Evolutionary conservation across 352 stramenopile genomes (phyloP), one percentile per base, ranked within the genome.

Genomic region (Nothophytophthora sp.): DNA sequence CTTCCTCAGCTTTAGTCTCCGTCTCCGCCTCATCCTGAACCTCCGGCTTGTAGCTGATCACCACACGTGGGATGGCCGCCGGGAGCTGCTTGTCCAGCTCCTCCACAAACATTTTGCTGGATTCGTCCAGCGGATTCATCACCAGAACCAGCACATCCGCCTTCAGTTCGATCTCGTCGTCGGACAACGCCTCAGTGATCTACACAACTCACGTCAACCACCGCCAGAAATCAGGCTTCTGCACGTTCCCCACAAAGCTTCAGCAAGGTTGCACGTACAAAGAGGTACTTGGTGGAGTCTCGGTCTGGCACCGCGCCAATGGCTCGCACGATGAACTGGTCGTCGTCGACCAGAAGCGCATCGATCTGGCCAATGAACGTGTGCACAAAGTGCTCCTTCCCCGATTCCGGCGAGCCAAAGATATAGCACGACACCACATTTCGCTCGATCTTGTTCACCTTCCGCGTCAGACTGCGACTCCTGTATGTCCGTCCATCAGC

Each of bases 351-450:
- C 28, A 16, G 23, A 42, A 34, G 13, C 23, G 15, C 22, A 8
- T 71, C 62, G 35, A 81, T 76, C 16, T 55, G 52, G 18, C 71
- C 75, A 34, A 81, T 67, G 30, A 92, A 82, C 12, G 70, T 61
- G 49, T 61, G 63, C 16, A 85, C 56, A 47, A 89, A 80, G 8
- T 70, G 47, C 13, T 67, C 76, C 57, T 90, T 92, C 18, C 70
- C 67, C 13, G 74, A 63, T 18, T 60, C 50, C 0, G 59, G 34
- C 10, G 69, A 64, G 0, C 79, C 73, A 44, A 84, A 85, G 25
- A 94, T 56, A 48, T 87, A 89, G 50, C 77, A 89, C 25, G 81
- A 87, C 8, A 90, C 60, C 18, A 92, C 63, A 22, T 90, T 85
- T 25, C 80, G 78, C 11, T 90, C 76, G 28, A 88, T 88, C 28